phyloP scores from a whole-genome alignment of 2,329 filamentous ascomycete genomes.

The Lasiodiplodia citricola region DNA sequence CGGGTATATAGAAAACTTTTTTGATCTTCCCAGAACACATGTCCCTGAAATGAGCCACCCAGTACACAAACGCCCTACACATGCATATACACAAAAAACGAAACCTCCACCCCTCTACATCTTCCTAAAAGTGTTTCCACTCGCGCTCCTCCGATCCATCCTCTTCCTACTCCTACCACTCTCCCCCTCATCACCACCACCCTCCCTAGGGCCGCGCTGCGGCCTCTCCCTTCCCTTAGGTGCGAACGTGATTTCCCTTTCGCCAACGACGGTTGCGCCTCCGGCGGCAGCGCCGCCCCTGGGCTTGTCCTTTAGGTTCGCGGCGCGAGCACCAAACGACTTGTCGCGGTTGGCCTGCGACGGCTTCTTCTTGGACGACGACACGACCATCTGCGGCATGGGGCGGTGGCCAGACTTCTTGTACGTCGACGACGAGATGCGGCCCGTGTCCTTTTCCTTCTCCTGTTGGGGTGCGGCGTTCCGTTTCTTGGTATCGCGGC shows the following conservation, averaged over 20 bases:
- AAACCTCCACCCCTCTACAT: constrained; percentile 51
- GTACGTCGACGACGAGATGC: constrained; percentile 71
- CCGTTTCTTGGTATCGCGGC: constrained; percentile 28
- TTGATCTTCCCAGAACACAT: constrained; percentile 1
- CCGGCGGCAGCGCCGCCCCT: constrained; percentile 31
- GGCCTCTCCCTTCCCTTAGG: constrained; percentile 59
- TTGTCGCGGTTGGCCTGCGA: constrained; percentile 53
- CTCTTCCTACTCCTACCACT: constrained; percentile 34
- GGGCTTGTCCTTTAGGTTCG: constrained; percentile 41
- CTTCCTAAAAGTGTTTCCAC: constrained; percentile 74
- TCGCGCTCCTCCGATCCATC: constrained; percentile 71
- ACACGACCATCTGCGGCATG: constrained; percentile 62
- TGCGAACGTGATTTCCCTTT: constrained; percentile 74
- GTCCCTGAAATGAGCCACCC: not conserved
- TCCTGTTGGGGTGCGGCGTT: constrained; percentile 34
- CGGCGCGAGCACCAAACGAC: constrained; percentile 63
- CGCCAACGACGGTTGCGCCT: constrained; percentile 49
- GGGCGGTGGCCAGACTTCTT: constrained; percentile 60
- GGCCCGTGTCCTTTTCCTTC: constrained; percentile 46
- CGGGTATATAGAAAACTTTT: constrained; percentile 20
- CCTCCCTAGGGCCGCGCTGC: constrained; percentile 35
- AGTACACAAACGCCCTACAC: not conserved
- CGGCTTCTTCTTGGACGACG: constrained; percentile 53
- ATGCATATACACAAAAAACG: not conserved
- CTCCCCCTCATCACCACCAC: constrained; percentile 32